phyloP scores from a whole-genome alignment of 2,329 filamentous ascomycete genomes.

The Trichophaea hybrida region DNA sequence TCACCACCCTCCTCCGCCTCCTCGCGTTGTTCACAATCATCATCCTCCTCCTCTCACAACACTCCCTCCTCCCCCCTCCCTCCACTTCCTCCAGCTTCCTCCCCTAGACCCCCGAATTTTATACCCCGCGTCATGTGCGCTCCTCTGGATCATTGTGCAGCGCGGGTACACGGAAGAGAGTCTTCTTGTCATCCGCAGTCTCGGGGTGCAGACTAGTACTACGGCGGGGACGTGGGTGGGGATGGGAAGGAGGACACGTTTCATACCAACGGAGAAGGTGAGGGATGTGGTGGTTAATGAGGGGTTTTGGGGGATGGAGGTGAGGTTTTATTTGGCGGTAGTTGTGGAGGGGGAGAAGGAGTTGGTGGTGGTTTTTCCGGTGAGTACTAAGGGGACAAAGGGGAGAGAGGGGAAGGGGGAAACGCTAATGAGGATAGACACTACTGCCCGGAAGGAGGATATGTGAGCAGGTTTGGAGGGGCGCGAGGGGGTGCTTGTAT shows the following conservation, averaged over 20 bases:
- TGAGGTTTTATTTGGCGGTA: conserved; percentile 75
- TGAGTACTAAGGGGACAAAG: conserved; percentile 32
- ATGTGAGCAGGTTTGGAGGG: conserved; percentile 82
- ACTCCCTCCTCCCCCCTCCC: background rate
- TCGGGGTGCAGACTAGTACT: conserved; percentile 79
- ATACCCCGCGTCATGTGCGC: conserved; percentile 30
- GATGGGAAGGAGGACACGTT: conserved; percentile 38
- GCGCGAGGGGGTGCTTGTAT: conserved; percentile 61
- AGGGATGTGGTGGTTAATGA: conserved; percentile 91
- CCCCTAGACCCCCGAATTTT: conserved; percentile 25
- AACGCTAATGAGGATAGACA: conserved; percentile 27
- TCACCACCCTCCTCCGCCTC: conserved; percentile 36
- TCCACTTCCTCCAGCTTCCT: background rate
- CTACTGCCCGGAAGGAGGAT: conserved; percentile 60
- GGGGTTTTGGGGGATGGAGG: conserved; percentile 83
- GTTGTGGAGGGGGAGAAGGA: conserved; percentile 80
- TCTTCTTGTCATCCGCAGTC: conserved; percentile 69
- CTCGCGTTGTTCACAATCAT: conserved; percentile 33
- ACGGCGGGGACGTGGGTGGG: conserved; percentile 52
- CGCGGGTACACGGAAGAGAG: conserved; percentile 56
- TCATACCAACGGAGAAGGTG: conserved; percentile 83
- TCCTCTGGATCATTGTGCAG: conserved; percentile 36
- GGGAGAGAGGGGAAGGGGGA: background rate
- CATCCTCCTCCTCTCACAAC: conserved; percentile 32
- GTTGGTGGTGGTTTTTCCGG: conserved; percentile 88